Evolutionary conservation across 2,329 filamentous ascomycete species (phyloP).

Genomic region (Cladophialophora psammophila): DNA sequence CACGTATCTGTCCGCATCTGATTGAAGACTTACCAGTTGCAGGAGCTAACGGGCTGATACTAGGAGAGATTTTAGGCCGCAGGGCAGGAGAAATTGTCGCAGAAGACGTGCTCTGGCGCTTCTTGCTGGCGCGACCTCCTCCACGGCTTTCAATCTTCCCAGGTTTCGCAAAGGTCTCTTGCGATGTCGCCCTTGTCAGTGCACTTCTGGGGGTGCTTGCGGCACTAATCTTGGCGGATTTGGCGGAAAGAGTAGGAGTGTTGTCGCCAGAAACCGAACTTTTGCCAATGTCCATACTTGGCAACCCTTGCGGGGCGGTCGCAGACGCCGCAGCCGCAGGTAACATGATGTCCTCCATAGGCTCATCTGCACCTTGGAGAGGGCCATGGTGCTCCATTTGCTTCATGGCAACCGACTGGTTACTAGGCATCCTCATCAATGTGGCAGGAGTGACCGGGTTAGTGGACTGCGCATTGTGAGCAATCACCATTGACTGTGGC

Average conservation of each 20-base stretch:
- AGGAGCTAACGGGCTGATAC: conserved; percentile 88
- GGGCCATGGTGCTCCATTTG: conserved; percentile 50
- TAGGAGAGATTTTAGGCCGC: conserved; percentile 88
- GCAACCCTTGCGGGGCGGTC: conserved; percentile 54
- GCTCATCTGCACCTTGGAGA: conserved; percentile 55
- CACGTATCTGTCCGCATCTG: conserved; percentile 40
- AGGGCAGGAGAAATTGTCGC: conserved; percentile 85
- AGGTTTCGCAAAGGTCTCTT: conserved; percentile 48
- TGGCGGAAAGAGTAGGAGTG: conserved; percentile 70
- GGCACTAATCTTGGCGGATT: conserved; percentile 67
- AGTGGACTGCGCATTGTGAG: conserved; percentile 43
- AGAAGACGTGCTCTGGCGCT: conserved; percentile 73
- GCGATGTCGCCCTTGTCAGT: conserved; percentile 45
- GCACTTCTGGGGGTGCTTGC: conserved; percentile 49
- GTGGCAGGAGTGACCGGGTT: conserved; percentile 85
- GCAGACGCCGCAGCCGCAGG: conserved; percentile 72
- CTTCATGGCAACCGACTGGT: conserved; percentile 46
- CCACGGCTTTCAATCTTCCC: conserved; percentile 38
- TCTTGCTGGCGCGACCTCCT: conserved; percentile 65
- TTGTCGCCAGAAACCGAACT: conserved; percentile 53
- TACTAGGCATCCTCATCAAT: conserved; percentile 75
- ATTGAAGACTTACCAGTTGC: conserved; percentile 62
- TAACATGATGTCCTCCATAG: conserved; percentile 72
- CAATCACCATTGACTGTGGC: conserved; percentile 44
- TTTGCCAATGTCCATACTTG: conserved; percentile 58